Conservation (phyloP, 805 yeast genomes). For the Clavispora santaluciae region DNA sequence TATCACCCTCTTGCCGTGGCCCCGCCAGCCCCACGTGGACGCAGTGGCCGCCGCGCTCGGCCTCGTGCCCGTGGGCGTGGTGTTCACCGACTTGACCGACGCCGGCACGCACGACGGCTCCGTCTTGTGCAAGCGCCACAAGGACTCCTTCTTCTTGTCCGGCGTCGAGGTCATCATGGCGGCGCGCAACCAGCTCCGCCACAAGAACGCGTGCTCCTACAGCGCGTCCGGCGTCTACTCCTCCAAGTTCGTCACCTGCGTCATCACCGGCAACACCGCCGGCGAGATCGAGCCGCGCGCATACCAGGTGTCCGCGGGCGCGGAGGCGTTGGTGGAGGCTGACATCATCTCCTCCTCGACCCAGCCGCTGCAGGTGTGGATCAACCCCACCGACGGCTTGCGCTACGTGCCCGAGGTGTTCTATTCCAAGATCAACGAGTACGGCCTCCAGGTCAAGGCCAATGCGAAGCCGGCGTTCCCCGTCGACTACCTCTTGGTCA, state of each 20-base stretch:
- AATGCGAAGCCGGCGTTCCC: slow-evolving; percentile 40
- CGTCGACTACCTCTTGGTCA: slow-evolving; percentile 54
- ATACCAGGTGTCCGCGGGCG: slow-evolving; percentile 83
- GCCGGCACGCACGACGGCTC: slow-evolving; percentile 83
- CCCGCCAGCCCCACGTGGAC: slow-evolving; percentile 49
- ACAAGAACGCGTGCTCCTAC: slow-evolving; percentile 62
- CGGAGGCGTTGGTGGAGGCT: slow-evolving; percentile 84
- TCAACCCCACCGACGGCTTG: slow-evolving; percentile 64
- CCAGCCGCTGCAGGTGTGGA: slow-evolving; percentile 80
- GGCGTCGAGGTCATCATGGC: slow-evolving; percentile 86
- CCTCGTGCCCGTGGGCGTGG: slow-evolving; percentile 68
- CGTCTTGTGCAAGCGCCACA: slow-evolving; percentile 89
- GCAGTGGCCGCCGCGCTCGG: slow-evolving; percentile 56
- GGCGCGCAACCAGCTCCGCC: slow-evolving; percentile 64
- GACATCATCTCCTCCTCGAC: slow-evolving; percentile 84
- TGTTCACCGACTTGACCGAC: slow-evolving; percentile 87
- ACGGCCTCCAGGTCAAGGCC: slow-evolving; percentile 78
- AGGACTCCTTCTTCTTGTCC: slow-evolving; percentile 82
- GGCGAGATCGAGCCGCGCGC: slow-evolving; percentile 89
- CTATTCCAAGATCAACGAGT: slow-evolving; percentile 80
- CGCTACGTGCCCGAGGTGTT: slow-evolving; percentile 95
- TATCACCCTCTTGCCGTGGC: slow-evolving; percentile 53
- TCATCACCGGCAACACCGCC: slow-evolving; percentile 78
- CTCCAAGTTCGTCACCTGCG: slow-evolving; percentile 91
- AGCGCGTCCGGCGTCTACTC: slow-evolving; percentile 63